These are phyloP conservation scores for Blepharisma japonicum DNA, from an alignment of 73 alveolate species.

Conservation along the genomic window DNA sequence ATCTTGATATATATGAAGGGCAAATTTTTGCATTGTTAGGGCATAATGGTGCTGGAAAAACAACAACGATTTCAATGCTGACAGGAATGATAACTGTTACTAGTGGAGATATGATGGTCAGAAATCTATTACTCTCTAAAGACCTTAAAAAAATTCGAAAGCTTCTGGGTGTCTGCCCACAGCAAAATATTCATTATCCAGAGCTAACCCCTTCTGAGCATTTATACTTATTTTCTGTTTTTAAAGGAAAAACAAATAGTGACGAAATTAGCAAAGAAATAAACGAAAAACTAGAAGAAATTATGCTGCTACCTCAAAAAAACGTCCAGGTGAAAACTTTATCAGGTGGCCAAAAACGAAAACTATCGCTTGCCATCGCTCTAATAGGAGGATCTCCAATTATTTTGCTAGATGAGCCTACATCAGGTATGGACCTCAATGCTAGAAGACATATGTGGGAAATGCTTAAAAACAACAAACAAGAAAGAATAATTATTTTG, in stretches of 20 bases:
- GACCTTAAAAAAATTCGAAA: conserved; percentile 62
- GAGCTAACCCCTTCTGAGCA: conserved; percentile 77
- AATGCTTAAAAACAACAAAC: conserved; percentile 81
- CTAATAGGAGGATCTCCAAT: conserved; percentile 87
- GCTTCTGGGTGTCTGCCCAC: conserved; percentile 98
- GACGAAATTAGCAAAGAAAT: conserved; percentile 61
- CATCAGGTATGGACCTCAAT: conserved; percentile 93
- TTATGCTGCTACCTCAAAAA: conserved; percentile 60
- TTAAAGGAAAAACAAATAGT: conserved; percentile 70
- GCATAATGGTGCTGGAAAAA: conserved; percentile 99
- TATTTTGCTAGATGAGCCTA: conserved; percentile 96
- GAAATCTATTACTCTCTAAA: not conserved
- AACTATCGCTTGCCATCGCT: conserved; percentile 88
- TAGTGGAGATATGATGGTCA: conserved; percentile 37
- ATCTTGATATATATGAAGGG: conserved; percentile 57
- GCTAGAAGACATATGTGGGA: conserved; percentile 95
- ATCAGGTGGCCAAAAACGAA: conserved; percentile 93
- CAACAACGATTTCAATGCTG: conserved; percentile 89
- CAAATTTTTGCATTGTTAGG: conserved; percentile 96
- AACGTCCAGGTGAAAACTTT: conserved; percentile 70
- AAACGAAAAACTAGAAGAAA: conserved; percentile 73
- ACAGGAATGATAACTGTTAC: conserved; percentile 42
- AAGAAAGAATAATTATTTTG: conserved; percentile 80
- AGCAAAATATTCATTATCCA: conserved; percentile 93
- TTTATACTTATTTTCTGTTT: conserved; percentile 67